Percentiles rank a stretch among this genome's conserved stretches.
phyloP scores from a whole-genome alignment of 2,329 filamentous ascomycete species.

The Talaromyces piceae region DNA sequence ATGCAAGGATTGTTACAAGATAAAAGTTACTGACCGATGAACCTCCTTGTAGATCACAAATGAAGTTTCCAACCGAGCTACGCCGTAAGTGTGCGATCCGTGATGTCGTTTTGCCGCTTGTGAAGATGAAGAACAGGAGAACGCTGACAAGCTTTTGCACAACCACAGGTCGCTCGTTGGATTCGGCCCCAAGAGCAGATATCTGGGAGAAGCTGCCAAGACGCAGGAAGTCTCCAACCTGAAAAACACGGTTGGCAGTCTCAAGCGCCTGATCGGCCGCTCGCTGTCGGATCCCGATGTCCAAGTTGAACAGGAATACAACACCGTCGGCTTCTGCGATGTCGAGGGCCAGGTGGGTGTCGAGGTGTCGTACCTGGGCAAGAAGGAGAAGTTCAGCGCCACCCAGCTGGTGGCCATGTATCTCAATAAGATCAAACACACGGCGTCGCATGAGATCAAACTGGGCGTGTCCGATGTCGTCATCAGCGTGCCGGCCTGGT shows the following conservation, averaged over 20 bases:
- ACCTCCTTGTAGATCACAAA: constrained; percentile 69
- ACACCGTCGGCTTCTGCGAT: constrained; percentile 79
- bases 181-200: constrained; percentile 89
- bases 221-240: constrained; percentile 99
- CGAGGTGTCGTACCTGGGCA: constrained; percentile 85
- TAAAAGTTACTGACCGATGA: background rate
- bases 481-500: constrained; percentile 92
- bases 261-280: constrained; percentile 90
- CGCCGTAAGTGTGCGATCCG: constrained; percentile 64
- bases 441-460: constrained; percentile 77
- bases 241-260: constrained; percentile 91
- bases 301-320: constrained; percentile 83
- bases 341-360: constrained; percentile 90
- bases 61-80: constrained; percentile 97
- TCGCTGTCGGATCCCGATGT: constrained; percentile 84
- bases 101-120: background rate
- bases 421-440: constrained; percentile 88
- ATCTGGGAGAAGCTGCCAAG: constrained; percentile 91
- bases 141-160: background rate
- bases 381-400: constrained; percentile 92
- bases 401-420: constrained; percentile 94
- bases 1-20: background rate
- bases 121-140: no score
- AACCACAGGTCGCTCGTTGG: constrained; percentile 72
- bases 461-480: constrained; percentile 88